Percentiles rank a stretch among this genome's conserved stretches.
These are phyloP conservation scores for Ormosia emarginata DNA, from an alignment of 306 rosid species.

Conservation along the genomic window DNA sequence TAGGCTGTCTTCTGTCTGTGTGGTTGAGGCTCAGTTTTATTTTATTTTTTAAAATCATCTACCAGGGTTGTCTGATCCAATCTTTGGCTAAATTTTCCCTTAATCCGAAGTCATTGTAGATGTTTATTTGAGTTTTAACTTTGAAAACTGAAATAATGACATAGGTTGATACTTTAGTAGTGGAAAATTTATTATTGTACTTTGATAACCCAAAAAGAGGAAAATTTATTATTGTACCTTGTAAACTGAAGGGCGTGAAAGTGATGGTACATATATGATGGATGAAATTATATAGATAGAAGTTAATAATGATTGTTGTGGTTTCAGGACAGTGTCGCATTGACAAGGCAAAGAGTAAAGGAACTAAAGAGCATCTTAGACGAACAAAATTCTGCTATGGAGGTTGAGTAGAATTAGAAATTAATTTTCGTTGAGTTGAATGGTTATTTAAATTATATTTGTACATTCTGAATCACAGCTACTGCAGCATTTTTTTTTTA, in stretches of 20 bases:
- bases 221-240: not conserved
- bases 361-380: conserved; percentile 63
- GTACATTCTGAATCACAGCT: conserved; percentile 23
- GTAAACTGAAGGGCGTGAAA: not conserved
- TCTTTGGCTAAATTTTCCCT: not conserved
- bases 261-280: not conserved
- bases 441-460: not conserved
- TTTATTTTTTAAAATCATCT: not conserved
- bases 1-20: not conserved
- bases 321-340: conserved; percentile 80
- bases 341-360: conserved; percentile 71
- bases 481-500: not conserved
- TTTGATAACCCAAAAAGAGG: not conserved
- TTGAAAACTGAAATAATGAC: not conserved
- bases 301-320: conserved; percentile 13
- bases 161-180: not conserved
- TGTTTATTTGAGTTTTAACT: not conserved
- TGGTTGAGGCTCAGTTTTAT: not conserved
- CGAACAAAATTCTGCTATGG: conserved; percentile 59
- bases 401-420: conserved; percentile 50
- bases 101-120: not conserved
- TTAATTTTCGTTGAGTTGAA: not conserved
- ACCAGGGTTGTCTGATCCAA: not conserved
- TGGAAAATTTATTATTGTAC: conserved; percentile 1
- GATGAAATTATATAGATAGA: not conserved